A percentile compares a stretch with the other conserved stretches of the same genome.
Conservation (phyloP, 306 rosid species). For the Gastrolobium bilobum region DNA sequence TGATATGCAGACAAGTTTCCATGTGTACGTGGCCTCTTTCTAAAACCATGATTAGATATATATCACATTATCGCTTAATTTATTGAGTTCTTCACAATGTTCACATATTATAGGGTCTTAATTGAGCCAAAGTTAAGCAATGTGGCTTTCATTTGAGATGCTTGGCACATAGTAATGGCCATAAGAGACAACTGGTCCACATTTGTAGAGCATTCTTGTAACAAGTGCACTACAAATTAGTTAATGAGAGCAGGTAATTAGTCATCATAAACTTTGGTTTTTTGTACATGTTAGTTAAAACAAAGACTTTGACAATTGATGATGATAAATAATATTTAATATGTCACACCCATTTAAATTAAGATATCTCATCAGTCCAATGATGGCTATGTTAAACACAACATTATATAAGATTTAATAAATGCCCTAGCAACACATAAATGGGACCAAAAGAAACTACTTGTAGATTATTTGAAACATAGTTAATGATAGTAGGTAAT, state of each 20-base stretch:
- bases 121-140: not conserved
- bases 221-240: not conserved
- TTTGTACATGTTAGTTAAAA: constrained; percentile 5
- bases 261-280: constrained; percentile 21
- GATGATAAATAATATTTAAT: constrained; percentile 33
- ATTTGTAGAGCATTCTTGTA: not conserved
- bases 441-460: constrained; percentile 34
- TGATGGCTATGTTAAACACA: constrained; percentile 16
- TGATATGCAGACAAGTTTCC: not conserved
- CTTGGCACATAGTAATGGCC: not conserved
- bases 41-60: not conserved
- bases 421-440: not conserved
- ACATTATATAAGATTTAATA: constrained; percentile 20
- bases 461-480: constrained; percentile 32
- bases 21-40: not conserved
- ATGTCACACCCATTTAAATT: constrained; percentile 31
- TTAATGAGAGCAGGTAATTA: not conserved
- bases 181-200: constrained; percentile 38
- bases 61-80: not conserved
- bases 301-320: constrained; percentile 33
- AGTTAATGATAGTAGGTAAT: constrained; percentile 27
- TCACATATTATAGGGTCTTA: not conserved
- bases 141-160: constrained; percentile 2
- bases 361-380: constrained; percentile 34
- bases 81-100: not conserved